A percentile compares a stretch with the other conserved stretches of the same genome.
phyloP scores from a whole-genome alignment of 2,329 filamentous ascomycete genomes.

The Coniochaeta sp. region DNA sequence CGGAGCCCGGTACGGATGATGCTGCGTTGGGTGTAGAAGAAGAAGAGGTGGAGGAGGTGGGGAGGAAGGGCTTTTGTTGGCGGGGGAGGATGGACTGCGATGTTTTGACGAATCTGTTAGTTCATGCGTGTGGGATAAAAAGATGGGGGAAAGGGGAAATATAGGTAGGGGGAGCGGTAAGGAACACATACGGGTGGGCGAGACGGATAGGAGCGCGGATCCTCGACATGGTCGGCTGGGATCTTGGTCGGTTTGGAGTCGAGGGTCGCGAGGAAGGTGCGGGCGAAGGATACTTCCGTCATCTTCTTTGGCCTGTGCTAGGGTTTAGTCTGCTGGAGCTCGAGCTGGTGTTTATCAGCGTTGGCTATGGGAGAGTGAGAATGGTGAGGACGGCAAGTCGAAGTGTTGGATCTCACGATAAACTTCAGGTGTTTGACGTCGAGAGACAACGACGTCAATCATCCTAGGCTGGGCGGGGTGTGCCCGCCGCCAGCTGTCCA shows the following conservation, averaged over 20 bases:
- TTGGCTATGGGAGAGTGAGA: not conserved
- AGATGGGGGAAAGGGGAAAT: slow-evolving; percentile 3
- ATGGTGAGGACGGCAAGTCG: not conserved
- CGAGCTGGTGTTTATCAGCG: not conserved
- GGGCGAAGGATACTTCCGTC: slow-evolving; percentile 81
- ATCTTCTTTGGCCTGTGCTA: slow-evolving; percentile 38
- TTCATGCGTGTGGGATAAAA: too few relatives aligned
- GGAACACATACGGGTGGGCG: slow-evolving; percentile 60
- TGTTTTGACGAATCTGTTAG: not conserved
- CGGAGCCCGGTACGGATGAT: slow-evolving; percentile 43
- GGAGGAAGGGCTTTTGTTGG: slow-evolving; percentile 49
- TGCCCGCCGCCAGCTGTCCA: not conserved
- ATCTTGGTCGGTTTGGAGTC: slow-evolving; percentile 76
- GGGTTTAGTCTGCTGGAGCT: not conserved
- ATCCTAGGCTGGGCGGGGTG: not conserved
- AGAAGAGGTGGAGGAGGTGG: slow-evolving; percentile 46
- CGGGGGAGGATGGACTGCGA: slow-evolving; percentile 64
- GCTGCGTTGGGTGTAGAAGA: too few relatives aligned
- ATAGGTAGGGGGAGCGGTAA: not conserved
- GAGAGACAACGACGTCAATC: not conserved
- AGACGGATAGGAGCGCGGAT: slow-evolving; percentile 69
- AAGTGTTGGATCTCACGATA: too few relatives aligned
- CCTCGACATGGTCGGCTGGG: slow-evolving; percentile 83
- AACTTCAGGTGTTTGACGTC: not conserved
- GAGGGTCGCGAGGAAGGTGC: slow-evolving; percentile 71